Evolutionary conservation across 116 monocot species (phyloP).

Genomic region (Zostera marina): DNA sequence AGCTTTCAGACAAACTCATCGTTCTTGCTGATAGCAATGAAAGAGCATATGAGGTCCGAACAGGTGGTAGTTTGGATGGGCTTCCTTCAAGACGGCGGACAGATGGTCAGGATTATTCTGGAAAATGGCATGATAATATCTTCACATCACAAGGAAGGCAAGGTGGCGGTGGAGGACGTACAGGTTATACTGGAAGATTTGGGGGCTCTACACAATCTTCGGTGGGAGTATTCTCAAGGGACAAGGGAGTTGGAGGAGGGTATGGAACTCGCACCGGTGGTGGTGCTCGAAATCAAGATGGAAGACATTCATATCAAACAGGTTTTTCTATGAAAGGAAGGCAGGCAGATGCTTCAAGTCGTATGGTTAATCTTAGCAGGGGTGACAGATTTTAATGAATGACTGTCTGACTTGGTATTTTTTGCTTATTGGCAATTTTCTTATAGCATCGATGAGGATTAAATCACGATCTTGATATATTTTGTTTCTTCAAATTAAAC

Average conservation of each 20-base stretch:
- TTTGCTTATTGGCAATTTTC: no score
- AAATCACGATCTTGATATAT: no score
- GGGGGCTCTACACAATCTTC: slow-evolving; percentile 12
- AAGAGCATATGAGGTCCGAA: slow-evolving; percentile 68
- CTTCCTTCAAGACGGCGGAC: slow-evolving; percentile 52
- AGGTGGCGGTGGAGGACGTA: slow-evolving; percentile 18
- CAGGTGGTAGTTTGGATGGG: slow-evolving; percentile 73
- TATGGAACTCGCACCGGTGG: slow-evolving; percentile 15
- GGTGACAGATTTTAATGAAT: slow-evolving; percentile 24
- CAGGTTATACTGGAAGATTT: slow-evolving; percentile 20
- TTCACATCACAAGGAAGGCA: slow-evolving; percentile 29
- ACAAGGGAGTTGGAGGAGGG: slow-evolving; percentile 7
- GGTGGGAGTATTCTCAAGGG: slow-evolving; percentile 16
- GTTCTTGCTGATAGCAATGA: slow-evolving; percentile 85
- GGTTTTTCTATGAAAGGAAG: slow-evolving; percentile 20
- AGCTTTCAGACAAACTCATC: slow-evolving; percentile 70
- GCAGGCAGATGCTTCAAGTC: slow-evolving; percentile 27
- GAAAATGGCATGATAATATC: slow-evolving; percentile 76
- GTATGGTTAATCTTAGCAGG: slow-evolving; percentile 74
- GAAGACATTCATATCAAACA: slow-evolving; percentile 6
- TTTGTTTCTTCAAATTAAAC: no score
- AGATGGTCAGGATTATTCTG: slow-evolving; percentile 40
- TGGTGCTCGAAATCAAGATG: slow-evolving; percentile 28
- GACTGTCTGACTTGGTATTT: no score
- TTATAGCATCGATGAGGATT: no score